Evolutionary conservation across 2,329 filamentous ascomycete genomes (phyloP).

Genomic region (Lachnellula arida): DNA sequence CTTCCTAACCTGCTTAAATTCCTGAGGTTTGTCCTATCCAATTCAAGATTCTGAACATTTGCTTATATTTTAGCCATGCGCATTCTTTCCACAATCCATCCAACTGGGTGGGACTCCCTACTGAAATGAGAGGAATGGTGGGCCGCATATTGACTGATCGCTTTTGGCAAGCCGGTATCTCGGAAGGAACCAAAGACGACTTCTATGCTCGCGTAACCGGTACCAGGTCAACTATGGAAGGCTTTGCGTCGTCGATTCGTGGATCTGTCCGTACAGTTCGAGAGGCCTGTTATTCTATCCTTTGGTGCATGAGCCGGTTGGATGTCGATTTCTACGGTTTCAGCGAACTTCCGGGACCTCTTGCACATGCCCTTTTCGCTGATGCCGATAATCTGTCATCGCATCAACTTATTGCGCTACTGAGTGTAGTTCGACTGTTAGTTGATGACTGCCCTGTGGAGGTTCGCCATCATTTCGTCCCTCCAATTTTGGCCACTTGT

Average conservation of each 20-base stretch:
- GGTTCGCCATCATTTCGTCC: conserved; percentile 73
- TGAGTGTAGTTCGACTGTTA: conserved; percentile 82
- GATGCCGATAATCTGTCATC: conserved; percentile 80
- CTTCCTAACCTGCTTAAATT: conserved; percentile 84
- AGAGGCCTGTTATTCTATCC: conserved; percentile 89
- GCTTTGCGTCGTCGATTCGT: conserved; percentile 87
- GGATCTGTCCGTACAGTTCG: conserved; percentile 85
- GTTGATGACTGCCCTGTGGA: conserved; percentile 88
- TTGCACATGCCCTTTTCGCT: conserved; percentile 79
- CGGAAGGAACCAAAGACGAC: conserved; percentile 89
- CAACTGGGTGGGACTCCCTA: conserved; percentile 75
- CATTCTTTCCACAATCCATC: conserved; percentile 85
- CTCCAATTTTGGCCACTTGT: conserved; percentile 73
- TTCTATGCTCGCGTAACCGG: conserved; percentile 90
- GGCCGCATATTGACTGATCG: conserved; percentile 83
- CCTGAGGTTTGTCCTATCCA: conserved; percentile 49
- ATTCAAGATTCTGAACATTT: conserved; percentile 2
- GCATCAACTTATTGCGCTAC: conserved; percentile 88
- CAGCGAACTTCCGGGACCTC: conserved; percentile 70
- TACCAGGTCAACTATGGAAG: conserved; percentile 85
- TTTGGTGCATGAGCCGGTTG: conserved; percentile 88
- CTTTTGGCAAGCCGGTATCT: conserved; percentile 98
- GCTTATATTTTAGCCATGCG: conserved; percentile 56
- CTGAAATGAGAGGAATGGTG: conserved; percentile 72
- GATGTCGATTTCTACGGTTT: conserved; percentile 91